Evolutionary conservation across 1,284 basidiomycete species (phyloP).

Genomic region (Irpex lacteus): DNA sequence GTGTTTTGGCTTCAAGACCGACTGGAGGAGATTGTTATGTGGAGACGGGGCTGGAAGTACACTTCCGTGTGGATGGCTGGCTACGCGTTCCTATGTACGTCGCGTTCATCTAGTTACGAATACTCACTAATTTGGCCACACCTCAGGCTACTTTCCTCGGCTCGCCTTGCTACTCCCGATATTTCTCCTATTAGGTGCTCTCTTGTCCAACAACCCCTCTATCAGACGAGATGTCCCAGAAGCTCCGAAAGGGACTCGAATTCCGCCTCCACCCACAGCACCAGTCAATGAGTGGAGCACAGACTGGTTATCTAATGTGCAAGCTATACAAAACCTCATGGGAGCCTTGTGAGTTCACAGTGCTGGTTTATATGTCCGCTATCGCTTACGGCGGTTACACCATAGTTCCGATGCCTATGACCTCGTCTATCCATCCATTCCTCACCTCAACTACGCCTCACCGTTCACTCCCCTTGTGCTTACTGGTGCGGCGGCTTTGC

Average conservation of each 20-base stretch:
- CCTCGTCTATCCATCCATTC: constrained; percentile 30
- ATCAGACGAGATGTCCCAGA: constrained; percentile 13
- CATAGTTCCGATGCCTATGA: constrained; percentile 45
- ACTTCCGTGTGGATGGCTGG: constrained; percentile 65
- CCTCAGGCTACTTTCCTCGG: constrained; percentile 64
- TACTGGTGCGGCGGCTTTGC: constrained; percentile 40
- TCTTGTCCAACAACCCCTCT: constrained; percentile 56
- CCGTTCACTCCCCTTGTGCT: constrained; percentile 55
- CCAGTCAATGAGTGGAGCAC: constrained; percentile 50
- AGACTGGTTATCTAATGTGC: constrained; percentile 76
- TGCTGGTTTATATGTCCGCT: not conserved
- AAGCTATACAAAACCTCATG: constrained; percentile 82
- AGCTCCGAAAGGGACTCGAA: constrained; percentile 17
- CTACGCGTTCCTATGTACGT: constrained; percentile 71
- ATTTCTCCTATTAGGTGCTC: constrained; percentile 46
- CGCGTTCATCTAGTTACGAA: not conserved
- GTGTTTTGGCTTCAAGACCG: constrained; percentile 80
- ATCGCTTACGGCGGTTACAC: not conserved
- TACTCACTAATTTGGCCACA: not conserved
- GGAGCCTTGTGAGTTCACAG: constrained; percentile 54
- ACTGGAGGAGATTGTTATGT: constrained; percentile 69
- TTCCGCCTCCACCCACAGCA: constrained; percentile 36
- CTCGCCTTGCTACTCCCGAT: constrained; percentile 66
- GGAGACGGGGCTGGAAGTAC: constrained; percentile 66
- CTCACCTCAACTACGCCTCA: constrained; percentile 46